Base-by-base conservation (phyloP, 768 basidiomycete species). In the Clitopilus passeckerianus region DNA sequence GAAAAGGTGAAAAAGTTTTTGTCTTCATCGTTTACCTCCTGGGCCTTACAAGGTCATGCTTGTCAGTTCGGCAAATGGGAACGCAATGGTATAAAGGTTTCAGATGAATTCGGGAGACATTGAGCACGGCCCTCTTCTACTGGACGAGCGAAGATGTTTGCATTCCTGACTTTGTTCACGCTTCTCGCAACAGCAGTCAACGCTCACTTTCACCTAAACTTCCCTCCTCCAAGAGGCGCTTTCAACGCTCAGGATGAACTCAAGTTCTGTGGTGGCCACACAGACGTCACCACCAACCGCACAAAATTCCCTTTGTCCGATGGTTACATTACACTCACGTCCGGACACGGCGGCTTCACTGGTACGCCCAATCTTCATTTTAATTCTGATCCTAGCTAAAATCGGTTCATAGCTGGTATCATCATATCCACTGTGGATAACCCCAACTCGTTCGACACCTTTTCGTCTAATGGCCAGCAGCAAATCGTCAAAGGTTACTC, bases 121-220 rank as follows among this genome's bases (percentile, higher is more conserved):
- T 30, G 27, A 30, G 27, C 27, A 30, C 27, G 27, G 27, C 27
- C 27, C 27, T 30, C 27, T 30, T 30, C 27, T 30, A 30, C 27
- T 7, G 27, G 27, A 30, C 27, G 27, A 30, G 27, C 37, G 37
- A 41, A n/a, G 37, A 41, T 41, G 37, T 41, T 41, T n/a, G 37
- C 37, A 41, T 41, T 41, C 37, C 37, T 41, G 14, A 63, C 69
- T 52, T 64, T 70, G 23, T 64, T 81, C 30, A 74, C 77, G n/a
- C 69, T 79, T 44, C 71, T 75, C 34, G 84, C 75, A 41, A 41
- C 37, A 41, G 37, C 37, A 15, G 53, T 33, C 53, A 73, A 76
- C 50, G 90, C 89, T 16, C 91, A 94, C 71, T 93, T 92, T 73
- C 83, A 82, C 54, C 77, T 94, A 43, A 78, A 85, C 61, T 92